phyloP scores from a whole-genome alignment of 1,139 yeast genomes.

The Pneumocystis canis region DNA sequence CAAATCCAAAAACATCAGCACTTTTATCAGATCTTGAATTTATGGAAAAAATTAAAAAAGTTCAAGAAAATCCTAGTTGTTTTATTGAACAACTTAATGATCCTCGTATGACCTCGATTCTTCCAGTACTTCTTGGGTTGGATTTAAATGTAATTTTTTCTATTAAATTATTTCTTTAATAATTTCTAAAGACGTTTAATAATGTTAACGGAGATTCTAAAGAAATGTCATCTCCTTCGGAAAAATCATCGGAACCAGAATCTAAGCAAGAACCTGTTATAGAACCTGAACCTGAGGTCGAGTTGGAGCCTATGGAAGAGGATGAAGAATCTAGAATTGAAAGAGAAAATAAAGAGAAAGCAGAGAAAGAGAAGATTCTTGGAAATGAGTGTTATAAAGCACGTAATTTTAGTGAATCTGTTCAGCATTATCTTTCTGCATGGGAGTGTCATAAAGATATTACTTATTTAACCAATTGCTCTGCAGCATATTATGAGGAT shows the following conservation, averaged over 20 bases:
- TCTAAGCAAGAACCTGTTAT: slow-evolving; percentile 19
- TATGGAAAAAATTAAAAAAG: slow-evolving; percentile 51
- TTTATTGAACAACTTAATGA: slow-evolving; percentile 33
- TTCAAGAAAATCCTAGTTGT: slow-evolving; percentile 49
- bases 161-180: neutral
- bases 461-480: slow-evolving; percentile 86
- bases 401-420: slow-evolving; percentile 85
- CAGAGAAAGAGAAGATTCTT: slow-evolving; percentile 67
- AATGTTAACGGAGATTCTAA: slow-evolving; percentile 15
- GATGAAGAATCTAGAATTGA: slow-evolving; percentile 25
- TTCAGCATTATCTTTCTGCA: slow-evolving; percentile 69
- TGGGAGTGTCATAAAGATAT: slow-evolving; percentile 73
- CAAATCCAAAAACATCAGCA: slow-evolving; percentile 77
- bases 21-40: slow-evolving; percentile 77
- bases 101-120: slow-evolving; percentile 74
- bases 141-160: slow-evolving; percentile 31
- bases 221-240: slow-evolving; percentile 13
- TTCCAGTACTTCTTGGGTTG: slow-evolving; percentile 78
- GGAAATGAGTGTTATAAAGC: slow-evolving; percentile 81
- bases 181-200: neutral
- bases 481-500: slow-evolving; percentile 95
- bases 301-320: slow-evolving; percentile 18
- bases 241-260: slow-evolving; percentile 22
- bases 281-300: slow-evolving; percentile 22
- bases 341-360: slow-evolving; percentile 35